These are phyloP conservation scores for Cystobasidium sp. DNA, from an alignment of 1,284 basidiomycete genomes.

Conservation along the genomic window DNA sequence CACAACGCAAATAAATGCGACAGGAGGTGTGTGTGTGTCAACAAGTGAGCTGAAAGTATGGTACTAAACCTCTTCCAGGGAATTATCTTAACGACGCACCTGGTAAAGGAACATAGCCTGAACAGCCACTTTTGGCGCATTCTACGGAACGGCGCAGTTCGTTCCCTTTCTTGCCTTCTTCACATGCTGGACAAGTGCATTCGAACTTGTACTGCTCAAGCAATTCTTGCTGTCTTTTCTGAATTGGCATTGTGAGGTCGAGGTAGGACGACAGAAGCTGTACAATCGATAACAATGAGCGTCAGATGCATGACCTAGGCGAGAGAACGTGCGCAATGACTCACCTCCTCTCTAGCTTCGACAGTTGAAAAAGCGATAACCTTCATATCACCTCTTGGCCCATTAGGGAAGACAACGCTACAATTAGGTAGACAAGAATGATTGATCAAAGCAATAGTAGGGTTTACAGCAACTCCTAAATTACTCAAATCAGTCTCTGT, in stretches of 20 bases:
- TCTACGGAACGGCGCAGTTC: slow-evolving; percentile 72
- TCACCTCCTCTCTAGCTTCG: slow-evolving; percentile 69
- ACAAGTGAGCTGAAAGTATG: not conserved
- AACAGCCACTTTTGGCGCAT: slow-evolving; percentile 59
- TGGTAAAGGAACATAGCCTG: slow-evolving; percentile 59
- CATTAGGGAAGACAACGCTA: slow-evolving; percentile 83
- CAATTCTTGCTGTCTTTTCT: slow-evolving; percentile 66
- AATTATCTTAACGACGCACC: slow-evolving; percentile 51
- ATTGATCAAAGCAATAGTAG: slow-evolving; percentile 78
- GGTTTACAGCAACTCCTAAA: slow-evolving; percentile 78
- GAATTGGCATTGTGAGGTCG: slow-evolving; percentile 73
- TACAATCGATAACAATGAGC: not conserved
- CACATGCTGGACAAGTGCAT: slow-evolving; percentile 72
- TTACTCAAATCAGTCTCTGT: slow-evolving; percentile 74
- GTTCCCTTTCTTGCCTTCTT: slow-evolving; percentile 53
- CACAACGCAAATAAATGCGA: not conserved
- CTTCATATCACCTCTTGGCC: slow-evolving; percentile 64
- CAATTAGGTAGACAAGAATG: slow-evolving; percentile 91
- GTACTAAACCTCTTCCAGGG: not conserved
- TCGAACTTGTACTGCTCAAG: slow-evolving; percentile 77
- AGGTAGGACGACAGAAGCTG: slow-evolving; percentile 72
- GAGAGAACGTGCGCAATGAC: not conserved
- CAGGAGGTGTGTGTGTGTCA: not conserved
- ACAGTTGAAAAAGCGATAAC: slow-evolving; percentile 74
- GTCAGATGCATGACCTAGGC: not conserved